Evolutionary conservation across 331 rosid species (phyloP).

Genomic region (Pyrus hybrid): DNA sequence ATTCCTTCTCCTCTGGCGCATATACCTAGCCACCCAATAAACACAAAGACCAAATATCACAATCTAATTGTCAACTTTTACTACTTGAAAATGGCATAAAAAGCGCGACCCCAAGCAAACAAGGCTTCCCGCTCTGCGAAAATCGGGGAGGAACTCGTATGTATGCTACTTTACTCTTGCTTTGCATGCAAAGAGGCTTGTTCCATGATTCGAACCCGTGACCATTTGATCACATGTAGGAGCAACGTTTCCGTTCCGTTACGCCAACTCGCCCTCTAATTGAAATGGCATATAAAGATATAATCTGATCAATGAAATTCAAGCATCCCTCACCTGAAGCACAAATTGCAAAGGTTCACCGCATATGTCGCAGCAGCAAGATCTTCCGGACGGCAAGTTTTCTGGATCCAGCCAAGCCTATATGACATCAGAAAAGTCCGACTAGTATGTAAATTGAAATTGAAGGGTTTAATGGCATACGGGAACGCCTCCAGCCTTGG

Average conservation of each 20-base stretch:
- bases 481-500: constrained; percentile 91
- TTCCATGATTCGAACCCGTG: too few species aligned
- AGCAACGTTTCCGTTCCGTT: too few species aligned
- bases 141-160: too few species aligned
- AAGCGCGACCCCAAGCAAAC: too few species aligned
- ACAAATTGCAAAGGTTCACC: constrained; percentile 63
- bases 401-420: constrained; percentile 95
- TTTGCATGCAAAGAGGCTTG: too few species aligned
- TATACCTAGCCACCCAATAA: constrained; percentile 43
- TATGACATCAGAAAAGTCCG: not conserved
- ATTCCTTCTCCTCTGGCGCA: constrained; percentile 60
- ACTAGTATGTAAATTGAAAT: not conserved
- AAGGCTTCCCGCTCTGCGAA: too few species aligned
- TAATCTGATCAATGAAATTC: not conserved
- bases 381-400: constrained; percentile 57
- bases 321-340: constrained; percentile 68
- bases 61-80: not conserved
- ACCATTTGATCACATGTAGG: too few species aligned
- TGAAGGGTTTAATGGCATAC: not conserved
- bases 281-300: not conserved
- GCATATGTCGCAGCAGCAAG: constrained; percentile 63
- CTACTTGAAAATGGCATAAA: too few species aligned
- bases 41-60: not conserved
- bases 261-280: not conserved
- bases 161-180: too few species aligned